A percentile compares a stretch with the other conserved stretches of the same genome.
Evolutionary conservation across 768 basidiomycete genomes (phyloP).

Genomic region (Plicaturopsis crispa): DNA sequence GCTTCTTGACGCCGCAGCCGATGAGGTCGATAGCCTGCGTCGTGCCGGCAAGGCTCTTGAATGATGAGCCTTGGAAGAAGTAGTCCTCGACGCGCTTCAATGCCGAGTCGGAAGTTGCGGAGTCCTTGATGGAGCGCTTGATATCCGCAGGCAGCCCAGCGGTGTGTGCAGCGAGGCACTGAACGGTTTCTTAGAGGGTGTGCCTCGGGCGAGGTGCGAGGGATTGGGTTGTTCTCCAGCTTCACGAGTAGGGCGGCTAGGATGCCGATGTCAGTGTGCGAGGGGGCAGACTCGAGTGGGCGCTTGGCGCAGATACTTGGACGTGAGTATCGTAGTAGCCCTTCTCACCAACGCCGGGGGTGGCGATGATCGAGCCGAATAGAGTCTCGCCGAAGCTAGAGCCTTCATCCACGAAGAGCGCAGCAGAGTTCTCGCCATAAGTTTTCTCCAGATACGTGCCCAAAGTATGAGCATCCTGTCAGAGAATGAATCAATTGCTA

Average conservation of each 20-base stretch:
- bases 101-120: constrained; percentile 40
- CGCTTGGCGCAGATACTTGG: constrained; percentile 65
- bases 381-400: constrained; percentile 27
- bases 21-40: constrained; percentile 76
- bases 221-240: constrained; percentile 68
- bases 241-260: constrained; percentile 62
- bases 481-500: constrained; percentile 1
- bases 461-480: constrained; percentile 50
- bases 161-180: constrained; percentile 61
- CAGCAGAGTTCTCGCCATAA: constrained; percentile 68
- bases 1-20: constrained; percentile 62
- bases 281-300: constrained; percentile 84
- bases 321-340: constrained; percentile 59
- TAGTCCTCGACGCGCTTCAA: constrained; percentile 44
- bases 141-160: constrained; percentile 42
- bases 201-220: constrained; percentile 39
- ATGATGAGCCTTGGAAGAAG: constrained; percentile 28
- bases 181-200: constrained; percentile 26
- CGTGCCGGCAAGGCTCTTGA: constrained; percentile 49
- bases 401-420: constrained; percentile 86
- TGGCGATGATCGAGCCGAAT: constrained; percentile 49
- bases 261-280: constrained; percentile 78
- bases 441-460: constrained; percentile 38
- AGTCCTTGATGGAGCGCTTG: constrained; percentile 38
- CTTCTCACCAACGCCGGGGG: constrained; percentile 66